These are phyloP conservation scores for Pyrenophora seminiperda DNA, from an alignment of 2,329 filamentous ascomycete genomes.

Conservation along the genomic window DNA sequence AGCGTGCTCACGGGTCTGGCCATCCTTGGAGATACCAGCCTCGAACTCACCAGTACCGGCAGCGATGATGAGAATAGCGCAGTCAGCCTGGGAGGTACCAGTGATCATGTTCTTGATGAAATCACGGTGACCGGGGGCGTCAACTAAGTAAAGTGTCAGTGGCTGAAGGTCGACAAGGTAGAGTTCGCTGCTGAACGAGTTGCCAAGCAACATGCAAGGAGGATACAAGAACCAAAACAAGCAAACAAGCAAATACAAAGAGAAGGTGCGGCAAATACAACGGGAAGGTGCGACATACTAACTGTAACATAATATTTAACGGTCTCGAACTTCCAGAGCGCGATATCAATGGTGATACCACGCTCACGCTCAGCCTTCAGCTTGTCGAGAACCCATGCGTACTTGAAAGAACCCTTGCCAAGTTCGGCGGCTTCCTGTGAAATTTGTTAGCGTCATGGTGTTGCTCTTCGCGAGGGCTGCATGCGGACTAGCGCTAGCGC, in stretches of 20 bases:
- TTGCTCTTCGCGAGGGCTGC: constrained; percentile 37
- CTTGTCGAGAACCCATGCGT: constrained; percentile 99
- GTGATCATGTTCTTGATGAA: constrained; percentile 99
- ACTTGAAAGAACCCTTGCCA: constrained; percentile 99
- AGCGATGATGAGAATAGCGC: constrained; percentile 99
- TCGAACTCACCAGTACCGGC: constrained; percentile 99
- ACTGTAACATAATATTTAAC: constrained; percentile 97
- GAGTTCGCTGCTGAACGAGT: too few species aligned
- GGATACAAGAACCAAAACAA: too few species aligned
- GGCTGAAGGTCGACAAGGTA: not conserved
- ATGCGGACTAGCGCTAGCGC: constrained; percentile 44
- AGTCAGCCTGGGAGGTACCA: constrained; percentile 99
- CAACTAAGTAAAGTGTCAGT: constrained; percentile 27
- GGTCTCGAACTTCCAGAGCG: constrained; percentile 99
- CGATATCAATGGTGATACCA: constrained; percentile 99
- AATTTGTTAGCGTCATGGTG: constrained; percentile 47
- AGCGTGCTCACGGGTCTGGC: constrained; percentile 99
- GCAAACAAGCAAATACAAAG: not conserved
- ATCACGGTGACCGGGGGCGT: constrained; percentile 99
- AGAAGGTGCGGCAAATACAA: not conserved
- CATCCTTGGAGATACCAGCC: constrained; percentile 99
- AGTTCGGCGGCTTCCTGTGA: constrained; percentile 94
- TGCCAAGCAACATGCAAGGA: too few species aligned
- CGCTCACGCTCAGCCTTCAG: constrained; percentile 99
- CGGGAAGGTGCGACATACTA: constrained; percentile 60